Base-by-base conservation (phyloP, 768 basidiomycete species). In the Pleurotus eryngii region DNA sequence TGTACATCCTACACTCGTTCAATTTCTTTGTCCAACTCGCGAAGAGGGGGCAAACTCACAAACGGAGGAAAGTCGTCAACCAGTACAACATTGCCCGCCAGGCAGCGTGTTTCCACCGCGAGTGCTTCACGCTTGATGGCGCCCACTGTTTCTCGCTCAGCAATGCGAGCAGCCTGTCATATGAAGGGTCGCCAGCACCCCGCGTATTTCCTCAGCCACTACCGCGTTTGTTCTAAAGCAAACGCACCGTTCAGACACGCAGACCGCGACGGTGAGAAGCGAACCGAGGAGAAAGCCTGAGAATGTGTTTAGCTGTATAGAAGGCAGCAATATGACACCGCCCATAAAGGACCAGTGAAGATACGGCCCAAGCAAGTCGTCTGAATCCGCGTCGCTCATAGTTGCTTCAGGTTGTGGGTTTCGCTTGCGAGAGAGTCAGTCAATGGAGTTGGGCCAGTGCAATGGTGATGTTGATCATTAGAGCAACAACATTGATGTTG, bases 61-160 rank as follows among this genome's bases (percentile, higher is more conserved):
- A 67, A 74, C 88, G 74, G 24, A 85, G 67, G 49, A 82, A 72
- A 0, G 81, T 84, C n/a, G 79, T 78, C 14, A 79, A 48, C 71
- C 81, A 82, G 65, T 86, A 88, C 40, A 87, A 55, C 11, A 64
- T 63, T 4, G 84, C 69, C 53, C 78, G 75, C 85, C 85, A 87
- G 4, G 79, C 59, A 15, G 83, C 81, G 20, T 68, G 71, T 39
- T 69, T 70, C 57, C 79, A 62, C 26, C 79, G 76, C 20, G 82
- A 78, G 39, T 71, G 70, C 35, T 71, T 70, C 11, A 74, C 64
- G 38, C 57, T 68, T n/a, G 84, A 49, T 7, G 60, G 84, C 8
- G 61, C 64, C 77, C 82, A 76, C n/a, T 75, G 73, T 57, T 72
- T 79, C 48, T 80, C 78, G 46, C 78, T 71, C 8, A 77, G 68